These are phyloP conservation scores for Calycina herbarum DNA, from an alignment of 2,329 filamentous ascomycete genomes.

Conservation along the genomic window DNA sequence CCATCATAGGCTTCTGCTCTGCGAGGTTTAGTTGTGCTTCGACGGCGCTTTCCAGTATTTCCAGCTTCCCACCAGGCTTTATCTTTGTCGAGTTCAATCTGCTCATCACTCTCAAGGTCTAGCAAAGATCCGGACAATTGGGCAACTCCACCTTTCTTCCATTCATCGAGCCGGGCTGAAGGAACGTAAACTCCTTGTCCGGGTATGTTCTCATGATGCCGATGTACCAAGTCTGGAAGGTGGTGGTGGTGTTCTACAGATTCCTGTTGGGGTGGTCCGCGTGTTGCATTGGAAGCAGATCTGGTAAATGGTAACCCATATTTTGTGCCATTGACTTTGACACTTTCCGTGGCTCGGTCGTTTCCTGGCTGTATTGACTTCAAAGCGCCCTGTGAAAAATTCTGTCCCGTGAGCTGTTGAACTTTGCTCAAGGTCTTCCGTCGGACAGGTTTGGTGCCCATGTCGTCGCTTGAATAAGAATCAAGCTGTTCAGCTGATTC, in stretches of 20 bases:
- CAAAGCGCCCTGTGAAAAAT: slow-evolving; percentile 16
- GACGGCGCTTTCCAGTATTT: slow-evolving; percentile 44
- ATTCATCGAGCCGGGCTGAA: slow-evolving; percentile 66
- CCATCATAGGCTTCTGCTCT: slow-evolving; percentile 66
- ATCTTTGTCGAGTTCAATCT: slow-evolving; percentile 46
- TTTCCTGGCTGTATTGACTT: slow-evolving; percentile 18
- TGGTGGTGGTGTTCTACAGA: slow-evolving; percentile 31
- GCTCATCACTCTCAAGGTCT: slow-evolving; percentile 51
- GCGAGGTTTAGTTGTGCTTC: slow-evolving; percentile 38
- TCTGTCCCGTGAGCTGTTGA: slow-evolving; percentile 33
- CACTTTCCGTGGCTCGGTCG: slow-evolving; percentile 24
- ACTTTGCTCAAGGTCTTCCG: slow-evolving; percentile 33
- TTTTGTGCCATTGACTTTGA: slow-evolving; percentile 29
- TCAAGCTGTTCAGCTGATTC: slow-evolving; percentile 19
- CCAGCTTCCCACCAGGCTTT: slow-evolving; percentile 77
- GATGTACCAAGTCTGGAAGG: slow-evolving; percentile 35
- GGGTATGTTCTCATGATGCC: slow-evolving; percentile 39
- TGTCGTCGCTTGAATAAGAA: slow-evolving; percentile 22
- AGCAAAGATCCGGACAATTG: slow-evolving; percentile 59
- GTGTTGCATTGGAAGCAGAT: slow-evolving; percentile 16
- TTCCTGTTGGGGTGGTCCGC: slow-evolving; percentile 14
- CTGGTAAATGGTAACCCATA: slow-evolving; percentile 25
- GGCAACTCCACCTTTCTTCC: slow-evolving; percentile 67
- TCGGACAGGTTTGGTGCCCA: slow-evolving; percentile 29
- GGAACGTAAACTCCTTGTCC: slow-evolving; percentile 58